phyloP scores from a whole-genome alignment of 371 early-diverging fungal genomes.

The Lichtheimia hyalospora region DNA sequence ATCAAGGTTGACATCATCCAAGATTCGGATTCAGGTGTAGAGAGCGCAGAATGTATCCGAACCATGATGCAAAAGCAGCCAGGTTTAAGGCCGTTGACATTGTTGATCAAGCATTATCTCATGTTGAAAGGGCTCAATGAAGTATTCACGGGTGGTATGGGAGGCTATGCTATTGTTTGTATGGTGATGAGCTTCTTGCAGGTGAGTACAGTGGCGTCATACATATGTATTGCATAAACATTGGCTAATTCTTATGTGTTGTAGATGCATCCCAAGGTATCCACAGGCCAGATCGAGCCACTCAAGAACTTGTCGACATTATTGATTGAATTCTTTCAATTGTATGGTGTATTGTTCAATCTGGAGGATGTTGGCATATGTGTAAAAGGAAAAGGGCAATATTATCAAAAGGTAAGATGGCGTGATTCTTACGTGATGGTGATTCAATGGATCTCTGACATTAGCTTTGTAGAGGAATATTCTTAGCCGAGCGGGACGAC shows the following conservation, averaged over 20 bases:
- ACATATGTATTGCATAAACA: too few species aligned
- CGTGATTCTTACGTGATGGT: too few species aligned
- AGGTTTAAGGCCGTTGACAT: slow-evolving; percentile 65
- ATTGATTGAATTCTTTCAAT: slow-evolving; percentile 93
- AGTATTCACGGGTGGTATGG: slow-evolving; percentile 91
- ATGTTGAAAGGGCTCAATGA: slow-evolving; percentile 79
- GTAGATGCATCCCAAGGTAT: slow-evolving; percentile 83
- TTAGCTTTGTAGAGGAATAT: not conserved
- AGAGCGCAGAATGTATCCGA: slow-evolving; percentile 61
- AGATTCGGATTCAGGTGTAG: slow-evolving; percentile 71
- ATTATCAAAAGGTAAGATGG: slow-evolving; percentile 54
- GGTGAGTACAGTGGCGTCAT: slow-evolving; percentile 17
- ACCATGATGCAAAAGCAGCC: slow-evolving; percentile 54
- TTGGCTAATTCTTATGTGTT: not conserved
- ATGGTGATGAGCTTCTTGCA: slow-evolving; percentile 87
- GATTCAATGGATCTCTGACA: too few species aligned
- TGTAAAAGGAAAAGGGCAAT: slow-evolving; percentile 57
- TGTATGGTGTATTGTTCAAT: slow-evolving; percentile 88
- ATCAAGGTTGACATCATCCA: slow-evolving; percentile 85
- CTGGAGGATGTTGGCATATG: slow-evolving; percentile 69
- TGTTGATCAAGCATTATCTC: slow-evolving; percentile 87
- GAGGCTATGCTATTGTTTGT: slow-evolving; percentile 88
- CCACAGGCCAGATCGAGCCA: slow-evolving; percentile 61
- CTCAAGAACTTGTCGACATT: slow-evolving; percentile 86
- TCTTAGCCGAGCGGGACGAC: slow-evolving; percentile 16